Conservation (phyloP, 2,329 filamentous ascomycete species). For the Aspergillus sp. region DNA sequence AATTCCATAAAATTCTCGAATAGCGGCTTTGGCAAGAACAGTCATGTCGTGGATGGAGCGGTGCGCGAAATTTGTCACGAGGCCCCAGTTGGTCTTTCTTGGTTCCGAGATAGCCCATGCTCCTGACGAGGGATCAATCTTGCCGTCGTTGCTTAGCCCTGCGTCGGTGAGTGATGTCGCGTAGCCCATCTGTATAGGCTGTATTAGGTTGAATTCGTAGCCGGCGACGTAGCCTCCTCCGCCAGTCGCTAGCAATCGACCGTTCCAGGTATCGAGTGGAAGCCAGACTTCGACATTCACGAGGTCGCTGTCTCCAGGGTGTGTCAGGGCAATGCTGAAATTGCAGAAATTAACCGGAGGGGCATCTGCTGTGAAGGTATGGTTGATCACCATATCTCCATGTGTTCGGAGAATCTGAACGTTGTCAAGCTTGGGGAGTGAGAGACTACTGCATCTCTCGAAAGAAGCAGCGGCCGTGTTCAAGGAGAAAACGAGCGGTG, state of each 20-base stretch:
- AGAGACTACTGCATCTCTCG: no score
- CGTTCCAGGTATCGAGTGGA: slow-evolving; percentile 38
- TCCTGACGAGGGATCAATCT: neutral
- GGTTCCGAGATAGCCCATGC: neutral
- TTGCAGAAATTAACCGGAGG: no score
- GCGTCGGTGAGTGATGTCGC: neutral
- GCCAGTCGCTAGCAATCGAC: slow-evolving; percentile 39
- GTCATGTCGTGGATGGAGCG: neutral
- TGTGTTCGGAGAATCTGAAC: no score
- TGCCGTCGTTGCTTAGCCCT: neutral
- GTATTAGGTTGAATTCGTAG: neutral
- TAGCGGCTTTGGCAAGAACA: slow-evolving; percentile 29
- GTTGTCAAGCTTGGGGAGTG: no score
- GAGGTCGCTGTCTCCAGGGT: slow-evolving; percentile 36
- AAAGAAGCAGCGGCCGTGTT: no score
- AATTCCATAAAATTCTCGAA: slow-evolving; percentile 30
- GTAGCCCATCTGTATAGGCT: neutral
- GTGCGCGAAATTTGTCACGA: neutral
- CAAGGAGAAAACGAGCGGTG: no score
- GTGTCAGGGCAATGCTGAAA: slow-evolving; percentile 19
- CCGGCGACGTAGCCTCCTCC: slow-evolving; percentile 37
- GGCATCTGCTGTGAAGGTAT: no score
- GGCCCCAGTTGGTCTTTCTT: neutral
- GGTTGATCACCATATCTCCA: no score
- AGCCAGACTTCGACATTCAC: slow-evolving; percentile 36